Conservation (phyloP, 257 asterid species). For the Nicotiana tabacum region DNA sequence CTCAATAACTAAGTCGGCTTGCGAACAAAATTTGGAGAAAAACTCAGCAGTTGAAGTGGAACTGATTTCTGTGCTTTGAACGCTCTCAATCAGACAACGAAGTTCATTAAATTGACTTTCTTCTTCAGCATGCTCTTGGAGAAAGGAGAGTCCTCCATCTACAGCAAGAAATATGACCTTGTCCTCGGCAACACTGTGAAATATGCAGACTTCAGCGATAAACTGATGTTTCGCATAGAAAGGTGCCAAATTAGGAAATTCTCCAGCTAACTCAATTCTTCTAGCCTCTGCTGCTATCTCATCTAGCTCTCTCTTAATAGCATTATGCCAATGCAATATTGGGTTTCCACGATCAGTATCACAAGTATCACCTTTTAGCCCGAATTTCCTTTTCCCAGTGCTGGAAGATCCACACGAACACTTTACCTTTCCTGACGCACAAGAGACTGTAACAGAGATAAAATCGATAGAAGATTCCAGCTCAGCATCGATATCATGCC, state of each 20-base stretch:
- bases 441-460: no score
- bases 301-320: constrained; percentile 33
- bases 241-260: constrained; percentile 29
- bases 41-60: constrained; percentile 38
- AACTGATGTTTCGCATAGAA: constrained; percentile 37
- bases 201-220: constrained; percentile 44
- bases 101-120: constrained; percentile 38
- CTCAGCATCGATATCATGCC: constrained; percentile 12
- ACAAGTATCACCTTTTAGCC: not conserved
- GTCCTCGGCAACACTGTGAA: constrained; percentile 47
- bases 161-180: constrained; percentile 40
- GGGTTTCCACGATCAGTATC: constrained; percentile 25
- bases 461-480: not conserved
- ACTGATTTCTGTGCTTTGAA: constrained; percentile 36
- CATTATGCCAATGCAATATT: constrained; percentile 40
- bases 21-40: constrained; percentile 35
- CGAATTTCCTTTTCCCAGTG: no score
- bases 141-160: constrained; percentile 40
- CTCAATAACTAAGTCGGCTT: not conserved
- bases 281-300: constrained; percentile 33
- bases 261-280: constrained; percentile 34
- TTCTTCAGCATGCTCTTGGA: constrained; percentile 43
- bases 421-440: no score
- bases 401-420: no score
- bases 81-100: constrained; percentile 33